Conservation (phyloP, 768 basidiomycete species). For the Thelephora ganbajun region DNA sequence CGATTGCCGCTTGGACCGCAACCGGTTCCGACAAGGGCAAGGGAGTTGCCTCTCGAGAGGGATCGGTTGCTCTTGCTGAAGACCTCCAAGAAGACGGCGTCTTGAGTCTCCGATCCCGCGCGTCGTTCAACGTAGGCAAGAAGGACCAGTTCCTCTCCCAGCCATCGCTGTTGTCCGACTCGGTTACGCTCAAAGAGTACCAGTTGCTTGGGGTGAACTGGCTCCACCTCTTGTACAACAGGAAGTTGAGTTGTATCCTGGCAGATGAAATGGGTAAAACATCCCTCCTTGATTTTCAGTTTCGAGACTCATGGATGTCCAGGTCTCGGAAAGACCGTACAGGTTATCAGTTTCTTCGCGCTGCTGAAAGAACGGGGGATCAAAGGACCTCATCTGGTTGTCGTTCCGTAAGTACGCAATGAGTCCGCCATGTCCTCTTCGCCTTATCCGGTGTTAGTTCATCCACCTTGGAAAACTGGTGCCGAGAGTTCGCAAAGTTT, state of each 20-base stretch:
- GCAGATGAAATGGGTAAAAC: conserved; percentile 96
- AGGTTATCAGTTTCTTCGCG: conserved; percentile 95
- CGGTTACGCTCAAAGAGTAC: conserved; percentile 84
- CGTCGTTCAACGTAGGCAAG: conserved; percentile 24
- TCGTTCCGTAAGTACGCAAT: conserved; percentile 70
- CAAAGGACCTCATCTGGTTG: conserved; percentile 79
- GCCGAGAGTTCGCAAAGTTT: conserved; percentile 88
- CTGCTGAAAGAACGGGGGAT: conserved; percentile 68
- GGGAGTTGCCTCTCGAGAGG: conserved; percentile 24
- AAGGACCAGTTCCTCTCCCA: conserved; percentile 64
- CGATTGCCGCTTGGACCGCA: conserved; percentile 66
- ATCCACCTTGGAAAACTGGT: conserved; percentile 97
- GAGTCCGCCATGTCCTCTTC: neutral
- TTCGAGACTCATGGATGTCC: conserved; percentile 4
- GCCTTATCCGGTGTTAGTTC: conserved; percentile 37
- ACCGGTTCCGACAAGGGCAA: conserved; percentile 21
- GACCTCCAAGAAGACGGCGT: conserved; percentile 44
- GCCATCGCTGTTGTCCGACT: conserved; percentile 50
- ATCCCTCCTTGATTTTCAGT: conserved; percentile 1
- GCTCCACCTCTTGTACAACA: conserved; percentile 77
- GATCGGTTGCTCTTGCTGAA: conserved; percentile 12
- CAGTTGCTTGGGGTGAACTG: conserved; percentile 97
- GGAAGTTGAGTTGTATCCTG: conserved; percentile 81
- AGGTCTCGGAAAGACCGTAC: conserved; percentile 98
- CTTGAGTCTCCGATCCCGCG: conserved; percentile 37